phyloP scores from a whole-genome alignment of 371 early-diverging fungal species.

The Rhizopus microsporus region DNA sequence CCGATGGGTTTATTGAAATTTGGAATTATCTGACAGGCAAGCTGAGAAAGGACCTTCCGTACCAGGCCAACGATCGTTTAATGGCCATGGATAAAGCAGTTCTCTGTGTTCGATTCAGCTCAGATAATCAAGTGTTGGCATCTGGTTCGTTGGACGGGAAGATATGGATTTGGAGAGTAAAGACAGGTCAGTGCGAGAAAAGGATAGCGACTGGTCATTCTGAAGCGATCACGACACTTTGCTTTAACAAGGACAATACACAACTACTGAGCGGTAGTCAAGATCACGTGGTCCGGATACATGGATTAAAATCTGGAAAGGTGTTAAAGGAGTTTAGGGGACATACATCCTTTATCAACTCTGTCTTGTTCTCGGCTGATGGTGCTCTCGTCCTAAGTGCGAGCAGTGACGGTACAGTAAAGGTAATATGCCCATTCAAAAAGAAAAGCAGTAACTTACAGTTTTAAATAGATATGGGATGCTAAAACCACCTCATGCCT shows the following conservation, averaged over 20 bases:
- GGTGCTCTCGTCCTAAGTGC: conserved; percentile 71
- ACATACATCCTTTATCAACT: conserved; percentile 86
- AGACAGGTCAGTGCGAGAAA: conserved; percentile 74
- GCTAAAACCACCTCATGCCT: conserved; percentile 40
- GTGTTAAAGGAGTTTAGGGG: conserved; percentile 87
- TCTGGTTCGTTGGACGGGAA: conserved; percentile 87
- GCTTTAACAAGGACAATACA: conserved; percentile 73
- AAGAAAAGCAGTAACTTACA: neutral
- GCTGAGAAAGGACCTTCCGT: conserved; percentile 81
- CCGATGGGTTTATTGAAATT: conserved; percentile 93
- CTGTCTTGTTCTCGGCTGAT: conserved; percentile 70
- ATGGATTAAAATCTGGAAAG: conserved; percentile 88
- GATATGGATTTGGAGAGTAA: conserved; percentile 84
- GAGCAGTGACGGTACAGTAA: conserved; percentile 87
- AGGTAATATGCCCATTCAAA: conserved; percentile 40
- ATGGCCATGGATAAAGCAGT: conserved; percentile 93
- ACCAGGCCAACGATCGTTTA: conserved; percentile 73
- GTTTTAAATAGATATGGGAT: conserved; percentile 67
- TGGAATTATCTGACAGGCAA: conserved; percentile 93
- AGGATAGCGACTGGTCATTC: conserved; percentile 81
- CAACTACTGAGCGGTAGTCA: conserved; percentile 81
- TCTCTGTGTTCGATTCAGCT: conserved; percentile 72
- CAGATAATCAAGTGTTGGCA: conserved; percentile 78
- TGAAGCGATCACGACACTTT: conserved; percentile 80
- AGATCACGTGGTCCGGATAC: conserved; percentile 78